Percentiles rank a stretch among this genome's conserved stretches.
Evolutionary conservation across 1,139 yeast species (phyloP).

Genomic region (Pichia sp.): DNA sequence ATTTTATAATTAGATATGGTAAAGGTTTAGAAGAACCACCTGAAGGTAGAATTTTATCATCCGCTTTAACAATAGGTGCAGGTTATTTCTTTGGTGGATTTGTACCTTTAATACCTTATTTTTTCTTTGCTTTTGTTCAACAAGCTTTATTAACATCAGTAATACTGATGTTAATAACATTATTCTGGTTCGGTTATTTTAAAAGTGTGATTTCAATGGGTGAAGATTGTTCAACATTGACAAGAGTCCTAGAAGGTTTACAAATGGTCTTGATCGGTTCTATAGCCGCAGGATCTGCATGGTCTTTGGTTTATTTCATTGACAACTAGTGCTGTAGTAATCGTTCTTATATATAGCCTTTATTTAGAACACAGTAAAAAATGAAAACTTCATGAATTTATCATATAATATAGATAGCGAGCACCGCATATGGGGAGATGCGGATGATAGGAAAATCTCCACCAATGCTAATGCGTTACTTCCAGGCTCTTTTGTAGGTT

Average conservation of each 20-base stretch:
- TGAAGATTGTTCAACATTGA: conserved; percentile 54
- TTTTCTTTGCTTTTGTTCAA: conserved; percentile 66
- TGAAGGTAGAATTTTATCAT: conserved; percentile 67
- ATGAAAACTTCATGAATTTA: too few species aligned
- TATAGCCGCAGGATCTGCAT: conserved; percentile 93
- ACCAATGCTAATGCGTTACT: too few species aligned
- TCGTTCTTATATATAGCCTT: too few species aligned
- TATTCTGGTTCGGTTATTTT: conserved; percentile 79
- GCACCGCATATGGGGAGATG: too few species aligned
- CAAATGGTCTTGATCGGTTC: conserved; percentile 95
- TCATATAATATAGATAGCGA: too few species aligned
- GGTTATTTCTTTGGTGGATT: conserved; percentile 77
- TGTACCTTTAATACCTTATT: conserved; percentile 73
- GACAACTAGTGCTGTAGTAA: conserved; percentile 32
- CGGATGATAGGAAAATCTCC: too few species aligned
- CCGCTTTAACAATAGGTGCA: conserved; percentile 71
- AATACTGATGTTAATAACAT: conserved; percentile 74
- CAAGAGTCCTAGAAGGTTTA: conserved; percentile 69
- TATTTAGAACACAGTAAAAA: too few species aligned
- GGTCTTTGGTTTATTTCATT: conserved; percentile 80
- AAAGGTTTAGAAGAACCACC: conserved; percentile 78
- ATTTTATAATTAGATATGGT: conserved; percentile 67
- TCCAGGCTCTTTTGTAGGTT: too few species aligned
- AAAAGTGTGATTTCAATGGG: conserved; percentile 86
- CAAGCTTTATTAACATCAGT: conserved; percentile 74